Evolutionary conservation across 768 basidiomycete genomes (phyloP), one percentile per base, ranked within the genome.

Genomic region (Vararia minispora): DNA sequence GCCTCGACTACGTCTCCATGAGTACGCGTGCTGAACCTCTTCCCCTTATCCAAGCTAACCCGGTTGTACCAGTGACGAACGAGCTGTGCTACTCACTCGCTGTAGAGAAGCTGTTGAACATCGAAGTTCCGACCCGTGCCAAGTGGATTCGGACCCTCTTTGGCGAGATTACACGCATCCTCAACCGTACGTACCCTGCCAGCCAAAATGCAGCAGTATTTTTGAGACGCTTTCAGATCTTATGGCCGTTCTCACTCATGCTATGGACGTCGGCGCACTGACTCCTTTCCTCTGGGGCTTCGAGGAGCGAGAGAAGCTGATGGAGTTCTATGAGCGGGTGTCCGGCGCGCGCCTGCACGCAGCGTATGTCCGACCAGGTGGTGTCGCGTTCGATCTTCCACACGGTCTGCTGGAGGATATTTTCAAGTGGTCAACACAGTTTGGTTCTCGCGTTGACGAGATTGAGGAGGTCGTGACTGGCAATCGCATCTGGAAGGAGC

Each of bases 211-310:
- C n/a, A n/a, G n/a, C n/a, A 17, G 21, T n/a, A 12, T 25, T 21
- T 40, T 28, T 39, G 25, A 24, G 20, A 23, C n/a, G 16, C 14
- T 41, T 35, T 20, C 24, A 87, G 85, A 99, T 56, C 66, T 98
- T 43, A 99, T 99, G 94, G 94, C 94, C 44, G 72, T 97, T 43
- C 73, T 99, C 28, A 87, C 92, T 2, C 89, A 92, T 60, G 81
- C 86, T 37, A 91, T 90, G 86, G 90, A 99, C 54, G 94, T 99
- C 46, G 94, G 94, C 57, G 94, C 89, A 42, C 75, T 99, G 8
- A 99, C 94, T 2, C 94, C 94, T 26, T 99, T 97, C 79, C 69
- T 99, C 22, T 99, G 94, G 91, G 94, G 94, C 51, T 98, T 98
- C 70, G 94, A 98, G 62, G 94, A 99, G 61, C 89, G 94, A 40